phyloP scores from a whole-genome alignment of 2,329 filamentous ascomycete species.

The Catunica adiposa region DNA sequence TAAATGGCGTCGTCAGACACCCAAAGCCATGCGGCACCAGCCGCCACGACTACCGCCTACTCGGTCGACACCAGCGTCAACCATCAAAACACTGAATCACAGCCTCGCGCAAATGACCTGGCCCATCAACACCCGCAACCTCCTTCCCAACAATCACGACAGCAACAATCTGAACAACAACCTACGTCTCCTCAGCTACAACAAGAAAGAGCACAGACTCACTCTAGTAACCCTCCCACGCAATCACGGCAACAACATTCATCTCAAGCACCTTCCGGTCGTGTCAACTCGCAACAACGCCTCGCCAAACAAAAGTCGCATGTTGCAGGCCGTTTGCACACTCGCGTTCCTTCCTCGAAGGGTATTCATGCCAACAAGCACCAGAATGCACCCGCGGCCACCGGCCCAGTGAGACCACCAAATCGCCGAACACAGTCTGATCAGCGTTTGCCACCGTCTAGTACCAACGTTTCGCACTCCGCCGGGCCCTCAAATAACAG shows the following conservation, averaged over 20 bases:
- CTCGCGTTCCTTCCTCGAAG: slow-evolving; percentile 13
- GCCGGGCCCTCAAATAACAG: background rate
- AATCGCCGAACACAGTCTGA: slow-evolving; percentile 12
- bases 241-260: background rate
- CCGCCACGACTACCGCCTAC: background rate
- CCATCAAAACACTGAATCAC: background rate
- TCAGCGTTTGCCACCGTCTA: slow-evolving; percentile 6
- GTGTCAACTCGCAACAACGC: slow-evolving; percentile 13
- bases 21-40: background rate
- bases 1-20: background rate
- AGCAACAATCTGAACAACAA: slow-evolving; percentile 1
- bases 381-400: slow-evolving; percentile 7
- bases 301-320: slow-evolving; percentile 13
- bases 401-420: slow-evolving; percentile 10
- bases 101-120: background rate
- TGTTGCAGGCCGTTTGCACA: slow-evolving; percentile 13
- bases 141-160: background rate
- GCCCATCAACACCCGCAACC: background rate
- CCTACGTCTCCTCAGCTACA: no score
- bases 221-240: background rate
- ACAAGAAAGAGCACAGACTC: slow-evolving; percentile 3
- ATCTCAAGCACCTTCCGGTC: background rate
- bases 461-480: no score
- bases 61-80: background rate
- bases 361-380: slow-evolving; percentile 9